phyloP scores from a whole-genome alignment of 106 monocot species.

The Allium cepa region DNA sequence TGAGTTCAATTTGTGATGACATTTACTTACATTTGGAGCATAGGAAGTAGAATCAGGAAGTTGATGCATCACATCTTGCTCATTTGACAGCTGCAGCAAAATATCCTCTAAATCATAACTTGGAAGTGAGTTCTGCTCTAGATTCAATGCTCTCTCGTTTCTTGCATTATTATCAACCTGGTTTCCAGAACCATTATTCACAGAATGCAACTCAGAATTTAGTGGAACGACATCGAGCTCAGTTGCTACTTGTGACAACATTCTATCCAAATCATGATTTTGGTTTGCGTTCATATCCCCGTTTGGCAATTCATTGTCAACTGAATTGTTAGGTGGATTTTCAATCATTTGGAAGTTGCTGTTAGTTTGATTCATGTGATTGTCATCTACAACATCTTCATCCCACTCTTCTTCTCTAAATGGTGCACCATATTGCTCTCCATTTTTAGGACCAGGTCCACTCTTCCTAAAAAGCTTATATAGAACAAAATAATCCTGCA shows the following conservation, averaged over 20 bases:
- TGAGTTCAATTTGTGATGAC: background rate
- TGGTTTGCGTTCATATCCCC: constrained; percentile 8
- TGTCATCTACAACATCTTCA: constrained; percentile 28
- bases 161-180: background rate
- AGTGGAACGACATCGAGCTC: constrained; percentile 11
- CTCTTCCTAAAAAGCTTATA: constrained; percentile 80
- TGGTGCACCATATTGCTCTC: constrained; percentile 90
- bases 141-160: background rate
- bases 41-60: constrained; percentile 14
- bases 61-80: constrained; percentile 8
- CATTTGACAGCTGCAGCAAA: constrained; percentile 25
- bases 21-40: constrained; percentile 25
- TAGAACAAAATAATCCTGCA: constrained; percentile 60
- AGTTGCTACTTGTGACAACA: constrained; percentile 26
- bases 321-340: background rate
- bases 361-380: constrained; percentile 6
- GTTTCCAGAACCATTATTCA: constrained; percentile 7
- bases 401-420: constrained; percentile 80
- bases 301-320: background rate
- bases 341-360: background rate
- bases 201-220: constrained; percentile 3
- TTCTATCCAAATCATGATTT: constrained; percentile 23
- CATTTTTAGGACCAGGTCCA: constrained; percentile 85
- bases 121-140: constrained; percentile 3
- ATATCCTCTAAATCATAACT: constrained; percentile 26